phyloP scores from a whole-genome alignment of 2,329 filamentous ascomycete species.

The Davidsoniella eucalypti region DNA sequence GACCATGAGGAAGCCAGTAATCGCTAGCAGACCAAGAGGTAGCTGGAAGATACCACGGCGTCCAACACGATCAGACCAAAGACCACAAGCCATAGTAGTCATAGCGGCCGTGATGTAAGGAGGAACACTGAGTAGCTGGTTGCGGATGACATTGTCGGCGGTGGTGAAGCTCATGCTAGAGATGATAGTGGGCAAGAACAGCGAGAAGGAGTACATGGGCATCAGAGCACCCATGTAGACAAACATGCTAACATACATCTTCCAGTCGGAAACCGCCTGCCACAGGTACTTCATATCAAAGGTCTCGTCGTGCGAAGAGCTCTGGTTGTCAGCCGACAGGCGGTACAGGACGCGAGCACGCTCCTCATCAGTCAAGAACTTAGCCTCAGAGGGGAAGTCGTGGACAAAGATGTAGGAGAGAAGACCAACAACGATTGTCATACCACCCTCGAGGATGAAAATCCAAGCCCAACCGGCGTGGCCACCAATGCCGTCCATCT shows the following conservation, averaged over 20 bases:
- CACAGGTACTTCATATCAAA: slow-evolving; percentile 60
- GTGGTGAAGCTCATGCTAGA: slow-evolving; percentile 28
- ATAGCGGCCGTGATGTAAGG: slow-evolving; percentile 25
- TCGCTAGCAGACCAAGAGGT: slow-evolving; percentile 47
- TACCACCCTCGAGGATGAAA: slow-evolving; percentile 53
- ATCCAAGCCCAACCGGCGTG: slow-evolving; percentile 47
- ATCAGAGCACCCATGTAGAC: slow-evolving; percentile 66
- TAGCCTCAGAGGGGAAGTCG: slow-evolving; percentile 65
- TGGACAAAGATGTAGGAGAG: slow-evolving; percentile 63
- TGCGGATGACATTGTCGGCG: slow-evolving; percentile 20
- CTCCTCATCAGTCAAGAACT: slow-evolving; percentile 54
- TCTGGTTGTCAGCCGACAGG: slow-evolving; percentile 54
- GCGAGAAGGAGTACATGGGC: slow-evolving; percentile 56
- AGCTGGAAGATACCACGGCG: slow-evolving; percentile 73
- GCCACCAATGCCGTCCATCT: slow-evolving; percentile 48
- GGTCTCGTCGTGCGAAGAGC: slow-evolving; percentile 56
- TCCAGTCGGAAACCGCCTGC: slow-evolving; percentile 63
- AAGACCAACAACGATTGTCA: slow-evolving; percentile 52
- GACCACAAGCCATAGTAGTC: slow-evolving; percentile 31
- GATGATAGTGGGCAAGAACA: slow-evolving; percentile 71
- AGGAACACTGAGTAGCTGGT: slow-evolving; percentile 31
- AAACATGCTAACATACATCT: slow-evolving; percentile 58
- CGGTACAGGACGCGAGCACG: slow-evolving; percentile 56
- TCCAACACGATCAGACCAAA: slow-evolving; percentile 56
- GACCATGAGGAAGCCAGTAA: slow-evolving; percentile 48